Conservation (phyloP, 225 moss, liverwort and hornwort species). For the Pseudoscleropodium purum region DNA sequence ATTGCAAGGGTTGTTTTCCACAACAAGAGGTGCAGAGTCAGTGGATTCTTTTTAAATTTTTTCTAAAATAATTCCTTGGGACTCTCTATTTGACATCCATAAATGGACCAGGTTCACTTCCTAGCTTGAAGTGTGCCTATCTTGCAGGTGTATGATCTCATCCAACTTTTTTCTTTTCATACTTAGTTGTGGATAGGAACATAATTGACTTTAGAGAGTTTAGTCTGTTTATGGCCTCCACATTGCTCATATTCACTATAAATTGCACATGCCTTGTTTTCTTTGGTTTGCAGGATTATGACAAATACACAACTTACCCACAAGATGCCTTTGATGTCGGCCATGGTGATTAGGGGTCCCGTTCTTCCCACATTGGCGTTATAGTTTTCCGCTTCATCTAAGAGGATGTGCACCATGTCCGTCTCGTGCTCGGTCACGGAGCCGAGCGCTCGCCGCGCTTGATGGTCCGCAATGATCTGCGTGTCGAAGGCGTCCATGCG, state of each 20-base stretch:
- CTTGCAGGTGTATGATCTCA: too few species aligned
- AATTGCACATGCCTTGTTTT: background rate
- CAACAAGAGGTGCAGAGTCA: background rate
- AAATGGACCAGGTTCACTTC: too few species aligned
- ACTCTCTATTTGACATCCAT: too few species aligned
- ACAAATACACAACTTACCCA: background rate
- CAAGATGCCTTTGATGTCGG: background rate
- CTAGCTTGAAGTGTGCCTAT: too few species aligned
- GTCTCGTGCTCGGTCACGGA: background rate
- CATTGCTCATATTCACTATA: too few species aligned
- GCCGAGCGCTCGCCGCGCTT: background rate
- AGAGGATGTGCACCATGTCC: background rate
- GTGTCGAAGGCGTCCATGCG: background rate
- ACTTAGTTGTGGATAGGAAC: too few species aligned
- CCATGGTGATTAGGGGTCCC: background rate
- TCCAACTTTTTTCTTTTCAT: too few species aligned
- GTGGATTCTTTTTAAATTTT: too few species aligned
- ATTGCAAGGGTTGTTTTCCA: background rate
- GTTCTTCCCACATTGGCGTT: background rate
- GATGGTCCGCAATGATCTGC: background rate
- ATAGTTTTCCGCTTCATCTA: background rate
- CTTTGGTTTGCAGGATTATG: background rate
- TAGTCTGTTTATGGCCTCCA: too few species aligned
- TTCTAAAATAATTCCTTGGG: background rate
- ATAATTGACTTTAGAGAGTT: too few species aligned